Evolutionary conservation across 495 filamentous ascomycete genomes (phyloP).

Genomic region (Parachaetomium inaequale): DNA sequence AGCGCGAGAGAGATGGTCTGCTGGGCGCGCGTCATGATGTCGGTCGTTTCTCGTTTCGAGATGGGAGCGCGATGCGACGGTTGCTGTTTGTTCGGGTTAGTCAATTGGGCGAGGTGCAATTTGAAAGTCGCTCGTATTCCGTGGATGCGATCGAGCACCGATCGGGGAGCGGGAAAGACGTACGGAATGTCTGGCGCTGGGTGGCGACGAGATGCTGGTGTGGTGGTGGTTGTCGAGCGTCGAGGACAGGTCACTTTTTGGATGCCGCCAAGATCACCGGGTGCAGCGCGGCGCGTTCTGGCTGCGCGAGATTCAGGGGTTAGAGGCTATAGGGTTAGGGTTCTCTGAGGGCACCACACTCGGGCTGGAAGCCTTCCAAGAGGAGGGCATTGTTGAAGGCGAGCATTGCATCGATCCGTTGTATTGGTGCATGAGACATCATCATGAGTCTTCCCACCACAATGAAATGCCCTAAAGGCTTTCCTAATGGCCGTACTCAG

Average conservation of each 20-base stretch:
- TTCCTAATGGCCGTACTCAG: too few species aligned
- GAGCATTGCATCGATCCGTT: too few species aligned
- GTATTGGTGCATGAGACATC: too few species aligned
- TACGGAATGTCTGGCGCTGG: not conserved
- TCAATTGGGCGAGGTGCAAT: not conserved
- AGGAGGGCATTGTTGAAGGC: too few species aligned
- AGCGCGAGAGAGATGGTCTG: slow-evolving; percentile 85
- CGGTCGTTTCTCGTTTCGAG: not conserved
- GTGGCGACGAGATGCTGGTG: not conserved
- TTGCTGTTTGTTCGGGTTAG: not conserved
- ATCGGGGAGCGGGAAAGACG: not conserved
- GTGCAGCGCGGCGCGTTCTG: slow-evolving; percentile 3
- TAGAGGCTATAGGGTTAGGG: not conserved
- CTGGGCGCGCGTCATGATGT: slow-evolving; percentile 83
- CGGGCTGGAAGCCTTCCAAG: too few species aligned
- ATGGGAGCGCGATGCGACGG: not conserved
- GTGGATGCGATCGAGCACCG: not conserved
- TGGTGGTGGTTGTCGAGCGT: not conserved
- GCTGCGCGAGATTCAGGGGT: not conserved
- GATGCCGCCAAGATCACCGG: not conserved
- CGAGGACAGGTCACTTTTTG: slow-evolving; percentile 11
- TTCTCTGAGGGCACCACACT: too few species aligned
- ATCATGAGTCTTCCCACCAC: too few species aligned
- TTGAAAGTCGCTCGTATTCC: not conserved
- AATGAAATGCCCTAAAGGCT: too few species aligned